Base-by-base conservation (phyloP, 192 early-diverging fungal species). In the Thoreauomyces humboldtii region DNA sequence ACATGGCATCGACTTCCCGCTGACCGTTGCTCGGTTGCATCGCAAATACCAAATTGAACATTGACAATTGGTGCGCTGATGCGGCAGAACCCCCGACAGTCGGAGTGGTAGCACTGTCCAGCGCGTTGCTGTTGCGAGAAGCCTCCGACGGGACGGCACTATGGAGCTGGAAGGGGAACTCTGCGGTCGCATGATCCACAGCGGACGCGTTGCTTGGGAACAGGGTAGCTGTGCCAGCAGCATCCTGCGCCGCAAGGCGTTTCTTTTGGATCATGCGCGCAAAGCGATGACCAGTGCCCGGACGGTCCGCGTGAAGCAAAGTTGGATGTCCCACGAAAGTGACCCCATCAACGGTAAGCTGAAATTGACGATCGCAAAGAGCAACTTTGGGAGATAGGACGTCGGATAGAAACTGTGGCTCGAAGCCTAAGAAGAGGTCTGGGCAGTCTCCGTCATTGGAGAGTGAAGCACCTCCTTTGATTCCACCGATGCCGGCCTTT, bases 371-470 rank as follows among this genome's bases (percentile, higher is more conserved):
- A 66, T 93, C 90, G 69, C 92, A 87, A 25, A 93, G 77, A 25
- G 86, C 75, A 19, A 82, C 75, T 74, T 89, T 92, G 7, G 94
- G 94, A 2, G 91, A 88, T n/a, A 96, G 81, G n/a, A 92, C 59
- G 59, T 93, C 87, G 7, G 91, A 90, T 28, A 94, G 82, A 50
- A 91, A 81, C 27, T 83, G 80, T 17, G 84, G 77, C 9, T 94
- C 86, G 57, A 91, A 89, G 47, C 91, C 88, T 51, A 84, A 75
- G n/a, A n/a, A n/a, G n/a, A n/a, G n/a, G n/a, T n/a, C n/a, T n/a
- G n/a, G n/a, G 50, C 29, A n/a, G 54, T 48, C 34, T 24, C 52
- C 37, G 50, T n/a, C 34, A 41, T 51, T 15, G 29, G 24, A n/a
- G n/a, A n/a, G n/a, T n/a, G n/a, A n/a, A n/a, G n/a, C 65, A 44